Base-by-base conservation (phyloP, 2,329 filamentous ascomycete genomes). In the Stagonosporopsis tanaceti region DNA sequence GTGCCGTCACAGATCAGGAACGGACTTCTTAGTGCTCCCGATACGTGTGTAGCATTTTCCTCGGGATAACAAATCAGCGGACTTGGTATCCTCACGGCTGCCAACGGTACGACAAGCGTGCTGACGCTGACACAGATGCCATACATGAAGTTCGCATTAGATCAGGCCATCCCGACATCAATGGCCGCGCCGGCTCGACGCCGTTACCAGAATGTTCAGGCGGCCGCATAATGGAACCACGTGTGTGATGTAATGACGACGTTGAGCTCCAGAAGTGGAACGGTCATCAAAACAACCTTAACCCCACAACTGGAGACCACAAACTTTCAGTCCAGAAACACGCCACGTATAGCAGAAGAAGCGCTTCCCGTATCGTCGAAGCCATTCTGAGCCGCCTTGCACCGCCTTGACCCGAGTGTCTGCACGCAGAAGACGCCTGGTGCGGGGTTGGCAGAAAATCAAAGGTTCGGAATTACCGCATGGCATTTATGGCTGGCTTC, bases 1-100 rank as follows among this genome's bases (percentile, higher is more conserved):
- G 53, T 61, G 55, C 55, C 61, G 61, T 62, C 59, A 59, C 50
- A 55, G 56, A 57, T 56, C 53, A 66, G 64, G 64, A 53, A 63
- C 53, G 42, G 46, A 39, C 52, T 46, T 50, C 48, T 61, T 67
- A 69, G 61, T 50, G 57, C 50, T 35, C 47, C 40, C 47, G 38
- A 52, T 57, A 50, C 40, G 57, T 50, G 47, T 56, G 47, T 56
- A 48, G 37, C 35, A 56, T 39, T 52, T 25, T 46, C 30, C 55
- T 48, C 38, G 38, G 37, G 51, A 48, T 53, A 61, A 54, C 72
- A 71, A 73, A 75, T 74, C 64, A 72, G 60, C 55, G 38, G 35
- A 39, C 50, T 22, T 34, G 42, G 53, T 53, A 17, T 52, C 37
- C 51, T 66, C 65, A 71, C 66, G 67, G 58, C 64, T 57, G 45